phyloP scores from a whole-genome alignment of 345 rosid species.

The Sonneratia alba region DNA sequence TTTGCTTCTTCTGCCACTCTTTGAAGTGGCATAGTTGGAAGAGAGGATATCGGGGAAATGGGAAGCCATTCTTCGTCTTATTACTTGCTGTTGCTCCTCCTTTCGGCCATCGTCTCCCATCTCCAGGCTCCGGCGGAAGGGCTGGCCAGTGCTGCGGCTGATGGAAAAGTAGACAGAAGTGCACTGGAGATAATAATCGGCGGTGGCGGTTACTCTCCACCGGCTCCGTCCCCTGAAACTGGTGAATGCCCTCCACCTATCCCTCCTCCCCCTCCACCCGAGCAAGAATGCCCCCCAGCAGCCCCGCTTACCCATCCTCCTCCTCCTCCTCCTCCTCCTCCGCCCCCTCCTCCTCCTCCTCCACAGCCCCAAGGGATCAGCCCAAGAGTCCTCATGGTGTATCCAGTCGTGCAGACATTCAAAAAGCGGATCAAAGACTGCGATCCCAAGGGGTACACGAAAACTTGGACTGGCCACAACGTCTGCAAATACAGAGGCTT shows the following conservation, averaged over 20 bases:
- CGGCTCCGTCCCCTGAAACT: conserved; percentile 11
- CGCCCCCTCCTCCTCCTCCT: background rate
- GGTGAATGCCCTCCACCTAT: background rate
- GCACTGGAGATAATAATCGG: conserved; percentile 13
- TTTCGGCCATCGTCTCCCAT: background rate
- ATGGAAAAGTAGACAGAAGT: background rate
- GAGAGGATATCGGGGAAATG: background rate
- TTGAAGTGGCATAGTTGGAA: background rate
- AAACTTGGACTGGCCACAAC: conserved; percentile 23
- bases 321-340: background rate
- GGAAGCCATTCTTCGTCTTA: background rate
- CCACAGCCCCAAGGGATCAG: rapidly evolving
- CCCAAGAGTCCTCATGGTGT: background rate
- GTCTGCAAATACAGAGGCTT: conserved; percentile 26
- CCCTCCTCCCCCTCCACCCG: background rate
- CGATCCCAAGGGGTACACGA: conserved; percentile 14
- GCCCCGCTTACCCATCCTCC: background rate
- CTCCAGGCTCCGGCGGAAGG: background rate
- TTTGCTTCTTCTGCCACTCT: background rate
- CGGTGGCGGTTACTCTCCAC: background rate
- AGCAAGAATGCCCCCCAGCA: background rate
- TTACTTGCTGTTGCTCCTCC: conserved; percentile 1
- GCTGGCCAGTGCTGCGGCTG: background rate
- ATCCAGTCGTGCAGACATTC: conserved; percentile 4
- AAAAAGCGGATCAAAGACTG: conserved; percentile 12